phyloP scores from a whole-genome alignment of 129 eudicot genomes.

The sunflower (Helianthus annuus) region HanXRQr2.0-SUNRISE NC_035439.2:94931561-94932060 shows the following conservation, averaged over 20 bases:
- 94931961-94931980: neutral
- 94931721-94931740: constrained; percentile 55
- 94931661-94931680: constrained; percentile 89
- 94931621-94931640: constrained; percentile 63
- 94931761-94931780: constrained; percentile 58
- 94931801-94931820: constrained; percentile 44
- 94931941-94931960: constrained; percentile 2
- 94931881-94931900: constrained; percentile 43
- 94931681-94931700: constrained; percentile 90
- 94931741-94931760: constrained; percentile 49
- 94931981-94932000: neutral
- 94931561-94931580: constrained; percentile 19
- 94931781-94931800: constrained; percentile 68
- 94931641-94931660: constrained; percentile 96
- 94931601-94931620: neutral
- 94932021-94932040: neutral
- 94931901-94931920: neutral
- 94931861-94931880: constrained; percentile 45
- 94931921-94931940: neutral
- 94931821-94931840: constrained; percentile 66
- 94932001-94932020: neutral
- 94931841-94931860: constrained; percentile 50
- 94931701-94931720: constrained; percentile 75
- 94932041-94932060: neutral
- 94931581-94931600: neutral